Evolutionary conservation across 2,329 filamentous ascomycete species (phyloP), one percentile per base, ranked within the genome.

Genomic region (Thielaviopsis ethacetica): DNA sequence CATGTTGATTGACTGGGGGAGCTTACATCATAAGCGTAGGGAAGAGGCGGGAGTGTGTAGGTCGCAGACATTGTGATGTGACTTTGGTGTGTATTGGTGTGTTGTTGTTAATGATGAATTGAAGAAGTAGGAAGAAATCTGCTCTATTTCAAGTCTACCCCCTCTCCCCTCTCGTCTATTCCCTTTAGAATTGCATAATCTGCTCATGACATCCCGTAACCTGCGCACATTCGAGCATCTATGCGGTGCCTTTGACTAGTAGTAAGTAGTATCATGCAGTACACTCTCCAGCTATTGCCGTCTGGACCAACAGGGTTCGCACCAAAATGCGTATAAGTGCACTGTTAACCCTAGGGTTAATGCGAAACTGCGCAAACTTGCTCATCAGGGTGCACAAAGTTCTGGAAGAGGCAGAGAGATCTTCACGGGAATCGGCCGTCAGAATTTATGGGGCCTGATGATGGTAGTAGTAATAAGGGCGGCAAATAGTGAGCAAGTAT

Each of bases 11-110:
- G n/a, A n/a, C n/a, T n/a, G n/a, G n/a, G n/a, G 26, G 57, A 17
- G 72, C 80, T 70, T 71, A 86, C 84, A 78, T 87, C 72, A 68
- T 87, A 87, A 61, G 76, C 78, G 67, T 87, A 88, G 17, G 84
- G 83, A 10, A 88, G 75, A 54, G 75, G 70, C 41, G 84, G 84
- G 5, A 88, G 80, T 7, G 73, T 77, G 70, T 84, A 86, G n/a
- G 59, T 53, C 44, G 49, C 13, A 26, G 56, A 30, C 56, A 61
- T 59, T 5, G 41, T 55, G 54, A 3, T 22, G 17, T n/a, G 5
- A 53, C 53, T 53, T 22, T 17, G 26, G 7, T 22, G 15, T 2
- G 1, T 53, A 7, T 22, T 12, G 21, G 49, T 15, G 13, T 53
- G 47, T 44, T 22, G 3, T 5, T 3, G 30, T 19, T 27, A 13